phyloP scores from a whole-genome alignment of 176 grass and related monocot species.

The Melocanna baccifera region DNA sequence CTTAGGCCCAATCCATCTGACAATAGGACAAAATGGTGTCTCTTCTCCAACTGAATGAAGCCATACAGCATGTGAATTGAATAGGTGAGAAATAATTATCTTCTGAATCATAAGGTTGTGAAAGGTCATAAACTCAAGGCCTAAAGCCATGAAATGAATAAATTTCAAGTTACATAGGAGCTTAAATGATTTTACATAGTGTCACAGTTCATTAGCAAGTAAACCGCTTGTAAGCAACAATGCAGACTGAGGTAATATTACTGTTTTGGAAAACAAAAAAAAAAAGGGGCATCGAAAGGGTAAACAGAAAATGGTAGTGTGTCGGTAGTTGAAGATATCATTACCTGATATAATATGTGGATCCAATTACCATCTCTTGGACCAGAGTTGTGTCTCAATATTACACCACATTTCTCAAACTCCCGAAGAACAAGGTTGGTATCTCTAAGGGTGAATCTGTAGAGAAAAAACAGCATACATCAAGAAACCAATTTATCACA shows the following conservation, averaged over 20 bases:
- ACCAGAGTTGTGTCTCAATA: slow-evolving; percentile 71
- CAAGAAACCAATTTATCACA: slow-evolving; percentile 17
- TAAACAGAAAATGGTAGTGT: background rate
- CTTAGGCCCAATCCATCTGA: background rate
- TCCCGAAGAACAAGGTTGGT: slow-evolving; percentile 76
- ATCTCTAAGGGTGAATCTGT: slow-evolving; percentile 65
- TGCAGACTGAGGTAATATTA: background rate
- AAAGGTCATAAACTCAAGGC: background rate
- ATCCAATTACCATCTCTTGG: slow-evolving; percentile 90
- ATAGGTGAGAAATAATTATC: background rate
- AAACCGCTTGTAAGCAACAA: background rate
- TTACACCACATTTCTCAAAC: slow-evolving; percentile 89
- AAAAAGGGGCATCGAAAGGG: background rate
- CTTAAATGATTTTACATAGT: background rate
- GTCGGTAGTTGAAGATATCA: background rate
- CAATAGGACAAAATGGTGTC: background rate
- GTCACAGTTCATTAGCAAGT: background rate
- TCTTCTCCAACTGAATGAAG: background rate
- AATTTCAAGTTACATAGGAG: background rate
- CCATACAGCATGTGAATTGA: background rate
- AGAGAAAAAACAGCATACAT: background rate
- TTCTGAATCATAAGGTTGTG: background rate
- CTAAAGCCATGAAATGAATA: background rate
- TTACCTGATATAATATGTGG: slow-evolving; percentile 93
- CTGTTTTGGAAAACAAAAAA: background rate